These are phyloP conservation scores for Globisporangium polare DNA, from an alignment of 352 stramenopile species.

Conservation along the genomic window DNA sequence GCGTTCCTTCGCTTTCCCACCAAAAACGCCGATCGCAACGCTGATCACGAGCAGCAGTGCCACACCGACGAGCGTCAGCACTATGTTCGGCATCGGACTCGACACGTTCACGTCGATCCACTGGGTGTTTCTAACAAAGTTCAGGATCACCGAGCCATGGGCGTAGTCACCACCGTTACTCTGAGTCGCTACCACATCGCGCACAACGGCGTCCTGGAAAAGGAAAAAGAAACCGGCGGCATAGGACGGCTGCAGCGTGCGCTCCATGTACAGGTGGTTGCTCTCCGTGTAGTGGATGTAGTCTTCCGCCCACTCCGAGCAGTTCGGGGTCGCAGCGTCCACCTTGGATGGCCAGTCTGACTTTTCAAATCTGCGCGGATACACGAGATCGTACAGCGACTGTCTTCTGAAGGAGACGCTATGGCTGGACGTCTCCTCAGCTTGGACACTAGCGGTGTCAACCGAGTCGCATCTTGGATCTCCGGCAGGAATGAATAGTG, in stretches of 20 bases:
- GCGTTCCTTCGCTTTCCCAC: not conserved
- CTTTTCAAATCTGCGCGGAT: not conserved
- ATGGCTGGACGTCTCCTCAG: not conserved
- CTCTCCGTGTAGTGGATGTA: conserved; percentile 14
- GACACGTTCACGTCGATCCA: conserved; percentile 10
- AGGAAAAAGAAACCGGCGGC: conserved; percentile 30
- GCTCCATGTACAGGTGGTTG: conserved; percentile 38
- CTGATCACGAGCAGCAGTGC: not conserved
- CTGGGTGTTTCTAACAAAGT: conserved; percentile 3
- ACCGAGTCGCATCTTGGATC: not conserved
- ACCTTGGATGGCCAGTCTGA: not conserved
- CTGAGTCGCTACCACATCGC: not conserved
- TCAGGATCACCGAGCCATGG: not conserved
- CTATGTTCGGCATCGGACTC: conserved; percentile 4
- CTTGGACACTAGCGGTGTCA: conserved; percentile 6
- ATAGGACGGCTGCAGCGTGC: conserved; percentile 28
- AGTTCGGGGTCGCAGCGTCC: not conserved
- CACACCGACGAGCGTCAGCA: not conserved
- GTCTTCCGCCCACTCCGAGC: not conserved
- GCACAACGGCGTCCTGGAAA: conserved; percentile 27
- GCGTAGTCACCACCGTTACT: not conserved
- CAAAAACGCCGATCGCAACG: not conserved
- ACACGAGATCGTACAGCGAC: not conserved
- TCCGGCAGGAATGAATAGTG: not conserved
- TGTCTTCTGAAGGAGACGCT: not conserved